Evolutionary conservation across 2,329 filamentous ascomycete species (phyloP).

Genomic region (Colletotrichum higginsianum): DNA sequence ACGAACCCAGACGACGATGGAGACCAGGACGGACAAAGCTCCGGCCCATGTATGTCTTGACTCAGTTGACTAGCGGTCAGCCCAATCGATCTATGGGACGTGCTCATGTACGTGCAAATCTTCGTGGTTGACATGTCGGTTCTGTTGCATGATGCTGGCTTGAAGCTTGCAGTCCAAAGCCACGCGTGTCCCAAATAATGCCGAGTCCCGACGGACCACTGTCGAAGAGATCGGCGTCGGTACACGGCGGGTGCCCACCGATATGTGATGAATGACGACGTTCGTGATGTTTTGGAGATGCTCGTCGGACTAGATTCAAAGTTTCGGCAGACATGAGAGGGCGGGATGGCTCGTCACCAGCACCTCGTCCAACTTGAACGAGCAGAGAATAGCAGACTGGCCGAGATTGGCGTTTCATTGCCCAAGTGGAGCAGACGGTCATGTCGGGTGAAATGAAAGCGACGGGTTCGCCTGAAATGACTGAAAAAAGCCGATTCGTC

Average conservation of each 20-base stretch:
- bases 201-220: neutral
- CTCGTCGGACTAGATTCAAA: neutral
- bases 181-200: neutral
- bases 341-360: neutral
- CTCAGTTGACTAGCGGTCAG: constrained; percentile 39
- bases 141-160: constrained; percentile 6
- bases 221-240: too few species aligned
- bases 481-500: constrained; percentile 21
- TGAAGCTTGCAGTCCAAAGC: constrained; percentile 13
- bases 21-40: constrained; percentile 8
- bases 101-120: too few species aligned
- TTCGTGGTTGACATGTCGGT: constrained; percentile 1
- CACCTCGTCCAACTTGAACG: neutral
- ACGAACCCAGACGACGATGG: constrained; percentile 9
- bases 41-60: constrained; percentile 22
- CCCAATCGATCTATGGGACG: neutral
- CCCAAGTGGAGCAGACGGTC: neutral
- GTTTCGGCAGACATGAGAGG: neutral
- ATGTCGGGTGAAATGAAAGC: constrained; percentile 26
- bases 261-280: too few species aligned
- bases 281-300: too few species aligned
- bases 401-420: neutral
- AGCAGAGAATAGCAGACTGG: neutral
- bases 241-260: too few species aligned
- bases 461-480: constrained; percentile 34